Evolutionary conservation across 2,329 filamentous ascomycete genomes (phyloP), one percentile per base, ranked within the genome.

Genomic region (Xylariaceae sp.): DNA sequence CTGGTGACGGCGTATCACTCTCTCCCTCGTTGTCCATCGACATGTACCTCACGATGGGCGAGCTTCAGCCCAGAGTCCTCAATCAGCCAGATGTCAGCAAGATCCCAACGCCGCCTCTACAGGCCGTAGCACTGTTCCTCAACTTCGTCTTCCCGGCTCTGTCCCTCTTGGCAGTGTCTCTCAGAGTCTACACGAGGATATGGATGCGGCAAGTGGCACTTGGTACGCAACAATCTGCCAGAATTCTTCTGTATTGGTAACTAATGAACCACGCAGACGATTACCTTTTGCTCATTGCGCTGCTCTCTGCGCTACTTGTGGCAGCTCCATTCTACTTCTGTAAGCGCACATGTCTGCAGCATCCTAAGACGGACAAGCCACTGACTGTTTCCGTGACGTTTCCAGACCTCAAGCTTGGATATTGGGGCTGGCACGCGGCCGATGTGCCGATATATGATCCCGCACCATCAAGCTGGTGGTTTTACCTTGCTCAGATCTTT

Each of bases 401-500:
- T 19, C 11, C 30, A 54, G 45, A 53, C 42, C 58, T 67, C 38
- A 66, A 66, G 47, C 55, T 65, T 11, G 59, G 59, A 44, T 68
- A 68, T 45, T 62, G 62, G 10, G 65, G 67, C 32, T 59, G 62
- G 44, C 51, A 56, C 14, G 50, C 51, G 22, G 39, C 35, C 6
- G 51, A 56, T 33, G 51, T 55, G 6, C 51, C 53, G 14, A 15
- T 30, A 2, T 52, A 42, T 30, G 55, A 58, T 43, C 48, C 55
- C 7, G 19, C 48, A n/a, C 53, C 55, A 5, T 53, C 50, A 6
- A 39, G 48, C 4, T 59, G 60, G 56, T 70, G 63, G 63, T 66
- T 65, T 51, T 73, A 66, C 38, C 50, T 70, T n/a, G 67, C 66
- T 22, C 67, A 73, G 32, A 55, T 72, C n/a, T 60, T 71, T 11